phyloP scores from a whole-genome alignment of 116 monocot species.

The Trichopus zeylanicus region DNA sequence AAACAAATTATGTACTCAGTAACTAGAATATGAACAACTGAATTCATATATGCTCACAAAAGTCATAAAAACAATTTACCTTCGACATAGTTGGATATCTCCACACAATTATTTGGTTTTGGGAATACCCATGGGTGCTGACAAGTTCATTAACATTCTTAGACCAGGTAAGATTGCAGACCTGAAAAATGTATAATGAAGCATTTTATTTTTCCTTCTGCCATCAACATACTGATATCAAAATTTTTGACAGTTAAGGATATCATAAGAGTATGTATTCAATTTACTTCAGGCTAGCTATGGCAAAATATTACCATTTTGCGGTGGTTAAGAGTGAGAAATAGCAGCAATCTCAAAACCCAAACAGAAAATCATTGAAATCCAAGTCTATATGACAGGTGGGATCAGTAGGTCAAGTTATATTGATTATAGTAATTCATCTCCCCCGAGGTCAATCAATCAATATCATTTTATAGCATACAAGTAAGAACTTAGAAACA shows the following conservation, averaged over 20 bases:
- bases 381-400: too few species aligned
- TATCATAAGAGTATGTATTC: neutral
- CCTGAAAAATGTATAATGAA: constrained; percentile 32
- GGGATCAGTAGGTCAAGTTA: too few species aligned
- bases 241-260: neutral
- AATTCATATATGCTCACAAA: neutral
- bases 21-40: neutral
- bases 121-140: constrained; percentile 95
- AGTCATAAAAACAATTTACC: constrained; percentile 20
- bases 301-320: too few species aligned
- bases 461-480: too few species aligned
- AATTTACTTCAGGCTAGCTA: too few species aligned
- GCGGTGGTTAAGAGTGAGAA: too few species aligned
- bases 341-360: too few species aligned
- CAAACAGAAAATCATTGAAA: too few species aligned
- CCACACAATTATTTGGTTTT: constrained; percentile 97
- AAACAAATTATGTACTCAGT: neutral
- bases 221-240: neutral
- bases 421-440: too few species aligned
- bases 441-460: too few species aligned
- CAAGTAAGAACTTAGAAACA: too few species aligned
- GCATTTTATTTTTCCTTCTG: neutral
- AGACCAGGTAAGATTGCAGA: constrained; percentile 93
- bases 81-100: constrained; percentile 87
- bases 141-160: constrained; percentile 96